Conservation (phyloP, 2,329 filamentous ascomycete genomes). For the Venturia oleaginea region DNA sequence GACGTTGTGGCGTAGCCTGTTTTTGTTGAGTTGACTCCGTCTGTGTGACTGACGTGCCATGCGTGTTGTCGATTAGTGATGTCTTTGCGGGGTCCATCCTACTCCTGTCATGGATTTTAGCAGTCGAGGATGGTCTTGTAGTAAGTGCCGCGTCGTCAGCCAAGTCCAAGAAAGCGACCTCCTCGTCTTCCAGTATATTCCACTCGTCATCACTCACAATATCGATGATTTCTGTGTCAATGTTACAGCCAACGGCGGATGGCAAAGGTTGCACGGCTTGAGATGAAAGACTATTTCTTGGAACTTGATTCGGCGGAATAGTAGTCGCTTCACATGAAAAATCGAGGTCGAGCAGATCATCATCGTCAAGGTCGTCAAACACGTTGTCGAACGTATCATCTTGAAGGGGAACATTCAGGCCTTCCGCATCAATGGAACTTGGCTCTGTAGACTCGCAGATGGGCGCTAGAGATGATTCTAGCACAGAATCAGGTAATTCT, state of each 20-base stretch:
- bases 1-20: not conserved
- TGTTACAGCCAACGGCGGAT: not conserved
- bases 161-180: slow-evolving; percentile 1
- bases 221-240: not conserved
- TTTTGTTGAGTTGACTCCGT: not conserved
- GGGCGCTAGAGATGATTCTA: not conserved
- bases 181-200: not conserved
- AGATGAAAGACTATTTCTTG: not conserved
- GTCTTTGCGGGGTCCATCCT: not conserved
- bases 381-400: not conserved
- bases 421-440: not conserved
- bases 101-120: not conserved
- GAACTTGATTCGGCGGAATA: not conserved
- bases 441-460: not conserved
- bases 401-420: not conserved
- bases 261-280: not conserved
- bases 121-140: not conserved
- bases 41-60: not conserved
- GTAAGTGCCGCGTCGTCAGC: not conserved
- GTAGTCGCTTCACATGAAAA: not conserved
- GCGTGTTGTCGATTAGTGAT: not conserved
- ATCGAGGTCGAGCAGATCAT: slow-evolving; percentile 1
- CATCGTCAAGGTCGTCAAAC: not conserved
- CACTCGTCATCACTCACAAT: slow-evolving; percentile 4
- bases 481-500: not conserved